phyloP scores from a whole-genome alignment of 78 protist species.

The Dictyostelium capitatum region DNA sequence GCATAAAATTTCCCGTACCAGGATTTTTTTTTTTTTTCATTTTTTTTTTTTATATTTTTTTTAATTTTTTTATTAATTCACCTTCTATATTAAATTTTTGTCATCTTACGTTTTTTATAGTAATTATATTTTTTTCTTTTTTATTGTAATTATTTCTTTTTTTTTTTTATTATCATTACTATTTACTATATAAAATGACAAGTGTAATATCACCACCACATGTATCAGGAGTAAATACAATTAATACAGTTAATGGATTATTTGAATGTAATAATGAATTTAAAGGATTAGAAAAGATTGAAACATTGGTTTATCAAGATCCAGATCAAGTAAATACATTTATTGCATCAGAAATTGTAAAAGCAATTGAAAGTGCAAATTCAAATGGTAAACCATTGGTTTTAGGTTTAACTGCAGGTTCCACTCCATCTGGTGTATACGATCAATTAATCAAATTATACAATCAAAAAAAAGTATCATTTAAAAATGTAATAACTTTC shows the following conservation, averaged over 20 bases:
- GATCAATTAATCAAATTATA: constrained; percentile 73
- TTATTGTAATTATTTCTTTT: too few species aligned
- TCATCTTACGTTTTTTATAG: too few species aligned
- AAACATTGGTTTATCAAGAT: constrained; percentile 34
- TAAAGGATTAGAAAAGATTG: constrained; percentile 40
- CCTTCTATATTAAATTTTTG: too few species aligned
- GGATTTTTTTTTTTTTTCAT: too few species aligned
- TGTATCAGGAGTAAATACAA: constrained; percentile 32
- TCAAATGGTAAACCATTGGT: constrained; percentile 11
- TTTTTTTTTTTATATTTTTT: too few species aligned
- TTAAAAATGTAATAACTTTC: constrained; percentile 88
- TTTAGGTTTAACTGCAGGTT: constrained; percentile 51
- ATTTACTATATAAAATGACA: neutral
- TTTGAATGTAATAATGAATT: constrained; percentile 55
- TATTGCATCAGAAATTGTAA: constrained; percentile 32
- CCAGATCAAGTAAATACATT: constrained; percentile 39
- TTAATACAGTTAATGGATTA: constrained; percentile 2
- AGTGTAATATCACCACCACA: neutral
- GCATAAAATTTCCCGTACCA: too few species aligned
- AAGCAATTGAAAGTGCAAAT: neutral
- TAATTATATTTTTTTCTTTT: too few species aligned
- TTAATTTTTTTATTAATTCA: too few species aligned
- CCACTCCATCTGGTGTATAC: constrained; percentile 78
- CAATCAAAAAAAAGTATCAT: constrained; percentile 82
- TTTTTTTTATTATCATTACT: too few species aligned